Percentiles rank a stretch among this genome's conserved stretches.
Evolutionary conservation across 2,329 filamentous ascomycete species (phyloP).

Genomic region (Pseudogymnoascus sp.): DNA sequence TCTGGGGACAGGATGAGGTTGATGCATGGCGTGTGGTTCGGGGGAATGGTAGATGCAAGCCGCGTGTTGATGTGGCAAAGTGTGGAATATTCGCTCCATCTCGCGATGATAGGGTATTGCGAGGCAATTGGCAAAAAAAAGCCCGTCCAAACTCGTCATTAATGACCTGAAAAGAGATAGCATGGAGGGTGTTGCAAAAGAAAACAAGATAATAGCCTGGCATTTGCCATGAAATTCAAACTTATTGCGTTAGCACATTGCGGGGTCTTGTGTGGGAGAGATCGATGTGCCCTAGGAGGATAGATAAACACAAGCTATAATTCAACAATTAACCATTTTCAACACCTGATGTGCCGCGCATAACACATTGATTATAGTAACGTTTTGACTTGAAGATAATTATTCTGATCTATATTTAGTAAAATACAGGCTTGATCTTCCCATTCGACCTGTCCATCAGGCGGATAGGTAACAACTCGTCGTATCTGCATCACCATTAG

Average conservation of each 20-base stretch:
- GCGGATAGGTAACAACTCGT: slow-evolving; percentile 22
- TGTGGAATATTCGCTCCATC: neutral
- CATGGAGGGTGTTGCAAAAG: neutral
- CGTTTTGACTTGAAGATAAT: neutral
- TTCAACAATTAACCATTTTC: neutral
- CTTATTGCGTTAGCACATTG: neutral
- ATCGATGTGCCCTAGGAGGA: neutral
- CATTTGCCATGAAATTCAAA: neutral
- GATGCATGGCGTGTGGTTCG: neutral
- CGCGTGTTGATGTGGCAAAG: neutral
- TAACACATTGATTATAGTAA: neutral
- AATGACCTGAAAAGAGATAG: neutral
- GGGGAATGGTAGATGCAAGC: neutral
- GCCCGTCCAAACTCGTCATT: neutral
- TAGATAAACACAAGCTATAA: neutral
- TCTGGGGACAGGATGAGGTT: neutral
- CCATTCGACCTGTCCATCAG: slow-evolving; percentile 32
- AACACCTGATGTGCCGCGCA: neutral
- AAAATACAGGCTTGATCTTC: slow-evolving; percentile 37
- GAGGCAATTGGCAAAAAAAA: neutral
- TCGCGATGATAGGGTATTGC: neutral
- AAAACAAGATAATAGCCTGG: neutral
- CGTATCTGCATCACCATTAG: slow-evolving; percentile 16
- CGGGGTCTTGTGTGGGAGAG: neutral
- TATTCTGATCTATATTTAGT: slow-evolving; percentile 14